These are phyloP conservation scores for Jimgerdemannia flammicorona DNA, from an alignment of 192 early-diverging fungal genomes.

Conservation along the genomic window DNA sequence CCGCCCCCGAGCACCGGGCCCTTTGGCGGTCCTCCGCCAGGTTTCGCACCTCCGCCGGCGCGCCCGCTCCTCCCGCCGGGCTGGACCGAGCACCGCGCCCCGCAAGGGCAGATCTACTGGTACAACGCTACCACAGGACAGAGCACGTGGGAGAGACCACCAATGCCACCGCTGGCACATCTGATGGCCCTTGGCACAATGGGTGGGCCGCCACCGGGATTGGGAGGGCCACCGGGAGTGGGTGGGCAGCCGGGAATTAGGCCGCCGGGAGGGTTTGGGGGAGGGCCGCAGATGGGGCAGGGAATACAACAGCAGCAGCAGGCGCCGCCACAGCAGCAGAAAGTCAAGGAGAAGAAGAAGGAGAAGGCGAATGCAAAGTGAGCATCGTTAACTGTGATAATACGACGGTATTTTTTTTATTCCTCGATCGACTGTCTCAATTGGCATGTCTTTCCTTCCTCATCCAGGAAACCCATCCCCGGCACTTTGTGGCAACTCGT, in stretches of 20 bases:
- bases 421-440: too few relatives aligned
- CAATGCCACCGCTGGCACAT: slow-evolving; percentile 16
- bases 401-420: too few relatives aligned
- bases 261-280: slow-evolving; percentile 21
- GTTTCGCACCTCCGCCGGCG: slow-evolving; percentile 8
- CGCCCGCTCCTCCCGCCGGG: slow-evolving; percentile 40
- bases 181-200: neutral
- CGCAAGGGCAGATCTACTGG: slow-evolving; percentile 65
- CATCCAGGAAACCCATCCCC: slow-evolving; percentile 36
- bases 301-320: neutral
- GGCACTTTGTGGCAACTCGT: slow-evolving; percentile 73
- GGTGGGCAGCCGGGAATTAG: too few relatives aligned
- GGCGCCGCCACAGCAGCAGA: slow-evolving; percentile 15
- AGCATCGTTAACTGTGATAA: slow-evolving; percentile 3
- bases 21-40: too few relatives aligned
- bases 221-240: too few relatives aligned
- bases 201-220: slow-evolving; percentile 4
- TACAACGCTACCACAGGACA: slow-evolving; percentile 67
- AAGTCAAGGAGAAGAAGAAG: slow-evolving; percentile 36
- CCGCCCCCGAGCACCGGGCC: too few relatives aligned
- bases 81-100: slow-evolving; percentile 59
- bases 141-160: slow-evolving; percentile 65
- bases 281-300: slow-evolving; percentile 19
- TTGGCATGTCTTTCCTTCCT: neutral
- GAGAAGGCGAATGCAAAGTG: slow-evolving; percentile 37